Conservation (phyloP, 1,284 basidiomycete species). For the Peniophora sp. region DNA sequence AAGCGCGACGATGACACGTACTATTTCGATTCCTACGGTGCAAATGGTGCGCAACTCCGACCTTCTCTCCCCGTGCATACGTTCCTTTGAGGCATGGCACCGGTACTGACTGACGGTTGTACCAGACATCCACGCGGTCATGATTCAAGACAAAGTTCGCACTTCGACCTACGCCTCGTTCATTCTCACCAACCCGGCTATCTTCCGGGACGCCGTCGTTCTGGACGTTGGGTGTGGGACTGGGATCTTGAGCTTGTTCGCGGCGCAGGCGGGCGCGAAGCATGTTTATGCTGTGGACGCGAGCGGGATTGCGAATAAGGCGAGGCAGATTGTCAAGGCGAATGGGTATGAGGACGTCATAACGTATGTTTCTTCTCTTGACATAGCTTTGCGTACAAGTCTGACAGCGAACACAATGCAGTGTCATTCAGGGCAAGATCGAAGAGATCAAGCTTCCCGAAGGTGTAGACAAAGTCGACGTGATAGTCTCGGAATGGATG, state of each 20-base stretch:
- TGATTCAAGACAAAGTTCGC: constrained; percentile 85
- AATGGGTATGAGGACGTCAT: constrained; percentile 77
- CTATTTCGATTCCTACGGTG: constrained; percentile 93
- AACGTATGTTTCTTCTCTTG: constrained; percentile 38
- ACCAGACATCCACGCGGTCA: constrained; percentile 69
- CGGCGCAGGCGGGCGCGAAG: constrained; percentile 87
- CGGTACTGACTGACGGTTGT: background rate
- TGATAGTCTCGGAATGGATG: constrained; percentile 99
- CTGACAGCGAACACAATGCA: constrained; percentile 19
- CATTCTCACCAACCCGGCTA: constrained; percentile 76
- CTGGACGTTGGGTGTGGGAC: constrained; percentile 96
- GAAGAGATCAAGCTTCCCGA: constrained; percentile 76
- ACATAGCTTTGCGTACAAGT: background rate
- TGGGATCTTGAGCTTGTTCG: constrained; percentile 89
- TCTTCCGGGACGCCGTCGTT: constrained; percentile 84
- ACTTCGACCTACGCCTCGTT: constrained; percentile 92
- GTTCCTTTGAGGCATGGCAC: no score
- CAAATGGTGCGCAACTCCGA: constrained; percentile 57
- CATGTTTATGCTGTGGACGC: constrained; percentile 94
- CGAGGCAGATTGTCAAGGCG: constrained; percentile 70
- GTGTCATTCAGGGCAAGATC: constrained; percentile 82
- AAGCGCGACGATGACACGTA: constrained; percentile 81
- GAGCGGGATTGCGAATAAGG: constrained; percentile 79
- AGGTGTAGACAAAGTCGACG: constrained; percentile 74
- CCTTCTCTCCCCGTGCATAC: background rate